Evolutionary conservation across 2,329 filamentous ascomycete species (phyloP), one percentile per base, ranked within the genome.

Genomic region (Blastomyces parvus): DNA sequence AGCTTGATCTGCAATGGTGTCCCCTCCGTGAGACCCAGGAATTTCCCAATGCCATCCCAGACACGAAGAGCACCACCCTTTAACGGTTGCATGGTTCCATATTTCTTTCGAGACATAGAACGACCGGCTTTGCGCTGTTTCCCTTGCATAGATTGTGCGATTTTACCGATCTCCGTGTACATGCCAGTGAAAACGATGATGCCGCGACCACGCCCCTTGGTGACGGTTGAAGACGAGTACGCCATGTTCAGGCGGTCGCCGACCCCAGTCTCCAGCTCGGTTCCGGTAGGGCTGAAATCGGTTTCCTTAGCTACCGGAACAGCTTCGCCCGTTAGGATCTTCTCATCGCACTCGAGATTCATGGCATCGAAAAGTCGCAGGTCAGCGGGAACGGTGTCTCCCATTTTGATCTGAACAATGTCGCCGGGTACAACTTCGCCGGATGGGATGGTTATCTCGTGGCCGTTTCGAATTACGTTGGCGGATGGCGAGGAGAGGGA

Each of bases 1-100:
- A 96, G 82, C 71, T 90, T 93, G 67, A 88, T 87, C 77, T 95
- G 90, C 56, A 96, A 80, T 0, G 91, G 91, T 1, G 91, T 96
- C 59, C 91, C 91, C 62, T 89, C 81, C 59, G 80, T 83, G 62
- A 87, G 77, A 60, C 85, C 84, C 53, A 87, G 76, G 66, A 87
- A 83, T 65, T 79, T 78, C 55, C 82, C 80, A 65, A 82, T 69
- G 27, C 75, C 75, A 70, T 84, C 81, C 66, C 75, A 79, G 36
- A 75, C 72, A 22, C 79, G 80, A 48, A 81, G 74, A 30, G 79
- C 73, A 53, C 78, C 75, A 7, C 82, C 83, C 67, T 84, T 80
- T 13, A 83, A 72, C 48, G 81, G 75, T 65, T 79, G 76, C 44
- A 74, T 67, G 25, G 70, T 73, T 36, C 77, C 77, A 61, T 80